Evolutionary conservation across 768 basidiomycete genomes (phyloP).

Genomic region (Phanerochaete carnosa): DNA sequence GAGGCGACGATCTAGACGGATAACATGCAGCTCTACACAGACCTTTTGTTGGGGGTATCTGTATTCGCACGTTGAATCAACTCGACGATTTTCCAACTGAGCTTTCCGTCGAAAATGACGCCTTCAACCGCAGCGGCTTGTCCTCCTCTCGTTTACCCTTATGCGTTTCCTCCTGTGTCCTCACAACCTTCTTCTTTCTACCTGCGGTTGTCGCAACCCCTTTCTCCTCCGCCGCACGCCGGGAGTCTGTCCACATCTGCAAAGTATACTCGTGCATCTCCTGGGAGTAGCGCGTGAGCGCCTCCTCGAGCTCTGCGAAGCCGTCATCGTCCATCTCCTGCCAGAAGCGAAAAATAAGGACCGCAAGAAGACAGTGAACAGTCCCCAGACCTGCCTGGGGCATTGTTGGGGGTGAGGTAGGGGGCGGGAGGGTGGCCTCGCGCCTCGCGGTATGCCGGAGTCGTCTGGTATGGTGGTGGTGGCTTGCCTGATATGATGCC

Average conservation of each 20-base stretch:
- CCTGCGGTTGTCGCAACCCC: background rate
- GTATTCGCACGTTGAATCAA: background rate
- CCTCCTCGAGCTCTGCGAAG: conserved; percentile 9
- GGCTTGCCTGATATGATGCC: conserved; percentile 6
- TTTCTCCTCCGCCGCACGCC: conserved; percentile 44
- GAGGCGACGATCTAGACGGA: background rate
- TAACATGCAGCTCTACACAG: background rate
- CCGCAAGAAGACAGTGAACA: background rate
- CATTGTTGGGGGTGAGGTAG: background rate
- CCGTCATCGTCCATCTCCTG: conserved; percentile 6
- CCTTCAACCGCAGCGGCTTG: background rate
- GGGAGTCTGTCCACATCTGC: conserved; percentile 54
- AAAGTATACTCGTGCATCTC: conserved; percentile 55
- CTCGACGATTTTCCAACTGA: no score
- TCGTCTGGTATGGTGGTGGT: background rate
- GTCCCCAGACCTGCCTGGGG: background rate
- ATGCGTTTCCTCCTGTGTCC: background rate
- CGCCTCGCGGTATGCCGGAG: background rate
- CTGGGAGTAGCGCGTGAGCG: conserved; percentile 11
- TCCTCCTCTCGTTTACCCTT: background rate
- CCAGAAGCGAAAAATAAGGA: background rate
- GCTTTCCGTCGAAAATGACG: no score
- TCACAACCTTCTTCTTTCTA: background rate
- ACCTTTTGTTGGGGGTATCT: background rate
- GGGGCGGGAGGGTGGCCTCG: background rate